These are phyloP conservation scores for Cordyceps pruinosa DNA, from an alignment of 2,329 filamentous ascomycete genomes.

Conservation along the genomic window DNA sequence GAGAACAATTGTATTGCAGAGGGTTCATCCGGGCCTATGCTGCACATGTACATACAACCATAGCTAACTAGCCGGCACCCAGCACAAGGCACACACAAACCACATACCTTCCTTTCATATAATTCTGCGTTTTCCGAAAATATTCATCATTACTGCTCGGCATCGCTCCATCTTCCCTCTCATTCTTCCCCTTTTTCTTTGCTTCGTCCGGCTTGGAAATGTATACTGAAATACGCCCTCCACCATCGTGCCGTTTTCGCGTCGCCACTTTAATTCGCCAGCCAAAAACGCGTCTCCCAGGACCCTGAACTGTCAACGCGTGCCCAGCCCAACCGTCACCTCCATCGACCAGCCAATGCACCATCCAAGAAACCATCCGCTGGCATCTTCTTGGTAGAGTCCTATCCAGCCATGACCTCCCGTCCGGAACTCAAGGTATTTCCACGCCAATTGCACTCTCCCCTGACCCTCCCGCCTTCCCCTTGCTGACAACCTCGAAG, in stretches of 20 bases:
- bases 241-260: constrained; percentile 5
- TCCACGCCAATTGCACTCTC: neutral
- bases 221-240: neutral
- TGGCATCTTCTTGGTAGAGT: neutral
- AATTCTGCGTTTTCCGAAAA: too few relatives aligned
- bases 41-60: too few relatives aligned
- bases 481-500: constrained; percentile 34
- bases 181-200: neutral
- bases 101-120: too few relatives aligned
- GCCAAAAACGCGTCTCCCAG: constrained; percentile 19
- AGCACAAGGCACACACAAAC: too few relatives aligned
- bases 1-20: too few relatives aligned
- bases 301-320: neutral
- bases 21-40: too few relatives aligned
- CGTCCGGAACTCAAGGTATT: constrained; percentile 63
- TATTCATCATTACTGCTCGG: too few relatives aligned
- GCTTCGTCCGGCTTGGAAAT: neutral
- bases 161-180: too few relatives aligned
- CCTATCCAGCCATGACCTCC: constrained; percentile 53
- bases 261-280: constrained; percentile 16
- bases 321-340: neutral
- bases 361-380: neutral
- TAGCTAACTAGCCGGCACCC: too few relatives aligned
- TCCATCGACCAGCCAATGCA: neutral
- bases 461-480: too few relatives aligned